Evolutionary conservation across 306 rosid species (phyloP), one percentile per base, ranked within the genome.

Genomic region (Cajanus cajan): DNA sequence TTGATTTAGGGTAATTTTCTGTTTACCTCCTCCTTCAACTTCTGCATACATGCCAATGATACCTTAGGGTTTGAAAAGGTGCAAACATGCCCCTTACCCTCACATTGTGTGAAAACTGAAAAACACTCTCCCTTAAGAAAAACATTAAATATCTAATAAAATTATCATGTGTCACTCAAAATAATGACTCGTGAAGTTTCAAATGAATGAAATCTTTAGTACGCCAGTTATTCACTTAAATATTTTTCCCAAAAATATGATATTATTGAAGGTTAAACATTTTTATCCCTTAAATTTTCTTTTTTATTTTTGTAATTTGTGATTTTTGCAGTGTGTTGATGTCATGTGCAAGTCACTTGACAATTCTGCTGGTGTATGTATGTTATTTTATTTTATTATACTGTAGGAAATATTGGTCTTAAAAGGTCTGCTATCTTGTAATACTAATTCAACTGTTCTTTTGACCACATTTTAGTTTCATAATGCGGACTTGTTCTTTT

Each of bases 401-500:
- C 21, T 39, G 8, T 37, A 15, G 44, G 19, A 50, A 72, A 18
- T 22, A 9, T 52, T 65, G 51, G 28, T 80, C n/a, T 33, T 51
- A 22, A 50, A 50, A 64, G 25, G 54, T 63, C 16, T 62, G 57
- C 28, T 72, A 24, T 52, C 22, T 67, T 36, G 58, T 76, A 31
- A 69, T 82, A 51, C 36, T 50, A 36, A 15, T 11, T 52, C 67
- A 43, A 16, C 68, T 41, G 41, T 47, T 65, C 47, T 66, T 63
- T 47, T 55, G 15, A 25, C n/a, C 55, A 57, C 43, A 45, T 40
- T 73, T 36, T 25, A 13, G 31, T 84, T 34, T 66, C 76, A 21
- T 74, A 74, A 73, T 48, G 7, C 48, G 33, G 61, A 58, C 51
- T 57, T 57, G 21, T 65, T 66, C 75, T 71, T 66, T 66, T 78